Conservation (phyloP, 768 basidiomycete species). For the Pleurotus sapidus region DNA sequence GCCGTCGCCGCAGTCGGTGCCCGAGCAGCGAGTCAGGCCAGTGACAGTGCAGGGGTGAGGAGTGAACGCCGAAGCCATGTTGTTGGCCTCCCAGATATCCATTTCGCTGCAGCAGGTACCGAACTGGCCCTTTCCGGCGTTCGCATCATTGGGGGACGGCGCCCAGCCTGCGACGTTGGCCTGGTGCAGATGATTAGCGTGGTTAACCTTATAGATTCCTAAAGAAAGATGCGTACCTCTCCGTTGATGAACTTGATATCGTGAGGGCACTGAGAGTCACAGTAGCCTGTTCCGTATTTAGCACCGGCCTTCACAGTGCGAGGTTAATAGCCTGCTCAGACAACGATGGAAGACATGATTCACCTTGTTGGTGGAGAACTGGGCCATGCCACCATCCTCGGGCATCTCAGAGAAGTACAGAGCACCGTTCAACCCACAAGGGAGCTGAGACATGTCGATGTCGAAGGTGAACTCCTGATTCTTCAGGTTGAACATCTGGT, state of each 20-base stretch:
- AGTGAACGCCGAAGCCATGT: constrained; percentile 34
- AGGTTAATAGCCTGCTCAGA: no score
- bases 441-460: constrained; percentile 55
- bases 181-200: constrained; percentile 15
- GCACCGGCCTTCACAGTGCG: constrained; percentile 29
- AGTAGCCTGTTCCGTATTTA: constrained; percentile 63
- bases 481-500: constrained; percentile 48
- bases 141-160: constrained; percentile 23
- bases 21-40: constrained; percentile 29
- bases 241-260: constrained; percentile 66
- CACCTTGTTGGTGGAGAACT: constrained; percentile 47
- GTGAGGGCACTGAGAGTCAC: constrained; percentile 61
- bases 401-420: constrained; percentile 63
- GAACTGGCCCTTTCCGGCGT: constrained; percentile 33
- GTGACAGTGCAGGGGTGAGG: constrained; percentile 35
- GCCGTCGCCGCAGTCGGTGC: constrained; percentile 22
- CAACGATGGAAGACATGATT: background rate
- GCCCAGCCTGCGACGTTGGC: constrained; percentile 34
- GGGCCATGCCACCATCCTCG: constrained; percentile 48
- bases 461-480: constrained; percentile 61
- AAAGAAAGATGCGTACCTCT: constrained; percentile 27
- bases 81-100: constrained; percentile 45
- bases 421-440: constrained; percentile 60
- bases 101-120: constrained; percentile 42
- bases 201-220: background rate